Conservation (phyloP, 106 monocot genomes). For the Chionographis japonica region DNA sequence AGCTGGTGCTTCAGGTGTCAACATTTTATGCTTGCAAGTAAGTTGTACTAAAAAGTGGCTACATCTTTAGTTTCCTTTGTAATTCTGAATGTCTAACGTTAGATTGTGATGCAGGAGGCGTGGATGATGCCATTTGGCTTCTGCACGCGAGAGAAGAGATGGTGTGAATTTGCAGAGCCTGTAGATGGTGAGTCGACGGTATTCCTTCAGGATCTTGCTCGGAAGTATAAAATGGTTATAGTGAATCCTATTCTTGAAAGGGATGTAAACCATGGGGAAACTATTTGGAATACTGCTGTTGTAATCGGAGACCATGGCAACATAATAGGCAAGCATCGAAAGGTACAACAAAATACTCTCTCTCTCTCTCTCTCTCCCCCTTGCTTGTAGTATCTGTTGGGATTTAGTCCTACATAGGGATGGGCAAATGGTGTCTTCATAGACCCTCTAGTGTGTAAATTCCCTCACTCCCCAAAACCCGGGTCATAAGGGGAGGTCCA, state of each 20-base stretch:
- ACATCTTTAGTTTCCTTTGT: not conserved
- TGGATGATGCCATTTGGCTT: constrained; percentile 99
- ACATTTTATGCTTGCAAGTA: constrained; percentile 93
- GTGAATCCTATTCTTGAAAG: constrained; percentile 90
- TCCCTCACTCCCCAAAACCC: too few species aligned
- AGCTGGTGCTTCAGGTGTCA: constrained; percentile 87
- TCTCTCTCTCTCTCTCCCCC: too few species aligned
- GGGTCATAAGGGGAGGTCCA: too few species aligned
- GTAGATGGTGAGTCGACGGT: constrained; percentile 76
- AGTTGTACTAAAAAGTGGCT: not conserved
- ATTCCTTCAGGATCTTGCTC: constrained; percentile 80
- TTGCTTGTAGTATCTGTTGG: too few species aligned
- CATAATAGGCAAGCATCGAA: constrained; percentile 86
- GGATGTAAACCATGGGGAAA: constrained; percentile 87
- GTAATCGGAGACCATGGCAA: constrained; percentile 94
- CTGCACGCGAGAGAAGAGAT: constrained; percentile 88
- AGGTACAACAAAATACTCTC: constrained; percentile 28
- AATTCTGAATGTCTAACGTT: not conserved
- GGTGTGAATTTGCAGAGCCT: constrained; percentile 98
- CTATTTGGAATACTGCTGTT: constrained; percentile 89
- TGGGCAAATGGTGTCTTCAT: too few species aligned
- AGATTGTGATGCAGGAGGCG: constrained; percentile 49
- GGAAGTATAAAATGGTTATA: constrained; percentile 92
- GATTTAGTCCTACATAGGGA: too few species aligned
- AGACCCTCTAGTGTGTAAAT: too few species aligned